Conservation (phyloP, 257 asterid species). For the Fraxinus cuspidata region DNA sequence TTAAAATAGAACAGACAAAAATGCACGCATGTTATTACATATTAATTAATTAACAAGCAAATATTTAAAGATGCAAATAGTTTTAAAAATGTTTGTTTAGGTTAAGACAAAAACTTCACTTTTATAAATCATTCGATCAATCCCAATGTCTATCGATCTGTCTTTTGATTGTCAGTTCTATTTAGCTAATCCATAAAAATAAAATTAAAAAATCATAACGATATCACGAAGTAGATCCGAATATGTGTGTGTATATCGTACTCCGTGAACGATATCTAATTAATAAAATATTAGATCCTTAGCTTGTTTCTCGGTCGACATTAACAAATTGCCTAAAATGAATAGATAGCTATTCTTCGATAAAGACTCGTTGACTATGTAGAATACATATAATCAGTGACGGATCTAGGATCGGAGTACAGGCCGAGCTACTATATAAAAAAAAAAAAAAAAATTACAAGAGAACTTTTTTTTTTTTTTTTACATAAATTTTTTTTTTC, state of each 20-base stretch:
- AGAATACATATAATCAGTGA: too few species aligned
- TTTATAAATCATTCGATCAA: constrained; percentile 18
- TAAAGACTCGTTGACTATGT: too few species aligned
- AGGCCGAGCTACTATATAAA: too few species aligned
- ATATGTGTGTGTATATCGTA: not conserved
- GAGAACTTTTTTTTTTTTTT: too few species aligned
- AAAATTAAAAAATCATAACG: not conserved
- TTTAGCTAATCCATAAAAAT: not conserved
- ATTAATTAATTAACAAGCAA: constrained; percentile 18
- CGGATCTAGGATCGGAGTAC: too few species aligned
- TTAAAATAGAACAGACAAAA: not conserved
- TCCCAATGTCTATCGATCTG: constrained; percentile 1
- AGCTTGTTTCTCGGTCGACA: too few species aligned
- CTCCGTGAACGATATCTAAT: not conserved
- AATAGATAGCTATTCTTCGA: not conserved
- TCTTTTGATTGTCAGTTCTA: constrained; percentile 8
- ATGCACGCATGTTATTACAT: constrained; percentile 11
- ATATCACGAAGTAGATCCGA: not conserved
- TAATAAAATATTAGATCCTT: too few species aligned
- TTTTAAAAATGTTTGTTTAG: not conserved
- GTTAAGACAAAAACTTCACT: constrained; percentile 15
- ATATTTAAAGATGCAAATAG: constrained; percentile 12
- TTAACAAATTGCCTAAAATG: too few species aligned
- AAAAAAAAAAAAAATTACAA: too few species aligned
- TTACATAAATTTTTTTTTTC: too few species aligned